Evolutionary conservation across 257 asterid species (phyloP).

Genomic region (Przewalskia tangutica): DNA sequence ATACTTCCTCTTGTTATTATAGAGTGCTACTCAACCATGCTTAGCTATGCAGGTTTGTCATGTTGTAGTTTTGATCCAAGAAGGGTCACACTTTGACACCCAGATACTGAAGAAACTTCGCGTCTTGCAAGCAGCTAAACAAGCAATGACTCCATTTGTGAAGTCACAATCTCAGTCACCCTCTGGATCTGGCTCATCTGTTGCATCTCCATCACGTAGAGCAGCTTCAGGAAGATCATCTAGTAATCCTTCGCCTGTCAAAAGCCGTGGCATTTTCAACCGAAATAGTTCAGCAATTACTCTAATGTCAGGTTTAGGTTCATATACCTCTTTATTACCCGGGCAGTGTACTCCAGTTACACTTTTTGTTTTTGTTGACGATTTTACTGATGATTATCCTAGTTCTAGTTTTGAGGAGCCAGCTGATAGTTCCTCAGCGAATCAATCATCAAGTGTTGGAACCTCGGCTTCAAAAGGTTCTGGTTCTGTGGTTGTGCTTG

Average conservation of each 20-base stretch:
- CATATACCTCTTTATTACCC: conserved; percentile 67
- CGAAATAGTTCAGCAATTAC: conserved; percentile 53
- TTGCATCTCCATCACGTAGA: conserved; percentile 42
- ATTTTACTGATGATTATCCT: conserved; percentile 48
- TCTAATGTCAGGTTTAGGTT: conserved; percentile 71
- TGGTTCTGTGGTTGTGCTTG: conserved; percentile 68
- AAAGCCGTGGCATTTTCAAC: conserved; percentile 49
- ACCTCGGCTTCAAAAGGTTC: conserved; percentile 53
- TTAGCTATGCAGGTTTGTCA: conserved; percentile 97
- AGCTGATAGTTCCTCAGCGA: conserved; percentile 34
- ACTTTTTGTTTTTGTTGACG: conserved; percentile 80
- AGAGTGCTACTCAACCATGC: conserved; percentile 25
- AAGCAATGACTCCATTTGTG: conserved; percentile 45
- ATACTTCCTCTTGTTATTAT: neutral
- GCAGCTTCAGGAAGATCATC: conserved; percentile 35
- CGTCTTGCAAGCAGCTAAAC: conserved; percentile 79
- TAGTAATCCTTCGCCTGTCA: conserved; percentile 57
- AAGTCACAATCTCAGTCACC: conserved; percentile 45
- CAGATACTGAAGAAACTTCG: conserved; percentile 61
- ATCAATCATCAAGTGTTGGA: conserved; percentile 33
- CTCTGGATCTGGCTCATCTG: conserved; percentile 30
- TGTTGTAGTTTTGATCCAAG: conserved; percentile 61
- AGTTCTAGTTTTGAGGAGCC: conserved; percentile 45
- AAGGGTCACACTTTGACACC: conserved; percentile 80
- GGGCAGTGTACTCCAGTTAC: conserved; percentile 88